phyloP scores from a whole-genome alignment of 2,329 filamentous ascomycete genomes.

The Calonectria crousiana region DNA sequence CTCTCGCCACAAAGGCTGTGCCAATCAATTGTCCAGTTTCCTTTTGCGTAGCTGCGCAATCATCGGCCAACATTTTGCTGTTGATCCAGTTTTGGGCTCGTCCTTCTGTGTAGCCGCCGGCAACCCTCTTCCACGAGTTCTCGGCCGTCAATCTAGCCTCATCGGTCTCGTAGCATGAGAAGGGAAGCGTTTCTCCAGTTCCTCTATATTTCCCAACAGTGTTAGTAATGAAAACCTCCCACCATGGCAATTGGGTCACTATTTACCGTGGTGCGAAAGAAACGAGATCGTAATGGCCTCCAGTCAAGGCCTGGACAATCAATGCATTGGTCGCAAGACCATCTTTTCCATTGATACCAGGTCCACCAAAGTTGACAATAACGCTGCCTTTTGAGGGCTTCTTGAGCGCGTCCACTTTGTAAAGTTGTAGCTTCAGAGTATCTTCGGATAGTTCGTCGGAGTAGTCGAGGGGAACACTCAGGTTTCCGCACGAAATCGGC shows the following conservation, averaged over 20 bases:
- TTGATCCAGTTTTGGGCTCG: neutral
- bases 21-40: neutral
- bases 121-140: neutral
- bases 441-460: neutral
- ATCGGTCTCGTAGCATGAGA: neutral
- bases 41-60: neutral
- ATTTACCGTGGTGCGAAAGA: neutral
- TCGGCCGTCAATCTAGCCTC: neutral
- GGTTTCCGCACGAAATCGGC: neutral
- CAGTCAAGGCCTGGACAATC: neutral
- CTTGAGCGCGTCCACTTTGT: conserved; percentile 1
- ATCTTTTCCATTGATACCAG: neutral
- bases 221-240: neutral
- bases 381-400: neutral
- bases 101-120: neutral
- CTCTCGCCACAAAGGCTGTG: neutral
- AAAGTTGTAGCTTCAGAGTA: neutral
- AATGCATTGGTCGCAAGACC: neutral
- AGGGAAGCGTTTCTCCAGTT: neutral
- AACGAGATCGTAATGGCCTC: neutral
- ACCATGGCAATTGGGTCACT: no score
- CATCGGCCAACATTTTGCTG: neutral
- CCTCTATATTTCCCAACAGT: neutral
- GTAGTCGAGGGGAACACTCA: neutral
- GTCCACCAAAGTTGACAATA: neutral